Conservation (phyloP, 108 stramenopile genomes). For the Heterococcus sp. region DNA sequence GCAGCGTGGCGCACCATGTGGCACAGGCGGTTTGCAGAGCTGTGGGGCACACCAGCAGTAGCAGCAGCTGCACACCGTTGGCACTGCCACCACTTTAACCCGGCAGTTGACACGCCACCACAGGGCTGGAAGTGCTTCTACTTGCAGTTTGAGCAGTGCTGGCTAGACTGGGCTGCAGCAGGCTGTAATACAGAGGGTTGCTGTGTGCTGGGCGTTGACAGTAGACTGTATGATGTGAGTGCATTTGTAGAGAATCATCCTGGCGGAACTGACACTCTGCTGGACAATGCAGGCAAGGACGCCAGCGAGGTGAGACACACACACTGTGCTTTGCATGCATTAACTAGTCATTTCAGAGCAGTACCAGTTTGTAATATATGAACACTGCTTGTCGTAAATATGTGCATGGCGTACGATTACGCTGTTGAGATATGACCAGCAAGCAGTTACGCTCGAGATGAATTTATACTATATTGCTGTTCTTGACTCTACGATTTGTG, state of each 20-base stretch:
- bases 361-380: not conserved
- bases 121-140: slow-evolving; percentile 45
- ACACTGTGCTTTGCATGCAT: not conserved
- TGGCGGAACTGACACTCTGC: slow-evolving; percentile 80
- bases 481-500: not conserved
- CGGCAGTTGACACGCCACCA: not conserved
- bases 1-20: too few species aligned
- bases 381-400: too few species aligned
- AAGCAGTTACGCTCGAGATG: not conserved
- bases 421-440: too few species aligned
- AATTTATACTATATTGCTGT: not conserved
- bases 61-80: not conserved
- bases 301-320: slow-evolving; percentile 54
- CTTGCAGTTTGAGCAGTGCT: slow-evolving; percentile 30
- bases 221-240: slow-evolving; percentile 81
- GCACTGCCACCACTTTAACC: not conserved
- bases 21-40: not conserved
- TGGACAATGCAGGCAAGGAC: slow-evolving; percentile 81
- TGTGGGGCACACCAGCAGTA: not conserved
- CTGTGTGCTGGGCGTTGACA: slow-evolving; percentile 81
- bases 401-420: not conserved
- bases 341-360: not conserved
- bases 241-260: slow-evolving; percentile 82
- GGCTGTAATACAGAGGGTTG: slow-evolving; percentile 19
- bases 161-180: slow-evolving; percentile 35